Percentiles rank a stretch among this genome's conserved stretches.
These are phyloP conservation scores for Aspergillus intermedius DNA, from an alignment of 2,329 filamentous ascomycete species.

Conservation along the genomic window DNA sequence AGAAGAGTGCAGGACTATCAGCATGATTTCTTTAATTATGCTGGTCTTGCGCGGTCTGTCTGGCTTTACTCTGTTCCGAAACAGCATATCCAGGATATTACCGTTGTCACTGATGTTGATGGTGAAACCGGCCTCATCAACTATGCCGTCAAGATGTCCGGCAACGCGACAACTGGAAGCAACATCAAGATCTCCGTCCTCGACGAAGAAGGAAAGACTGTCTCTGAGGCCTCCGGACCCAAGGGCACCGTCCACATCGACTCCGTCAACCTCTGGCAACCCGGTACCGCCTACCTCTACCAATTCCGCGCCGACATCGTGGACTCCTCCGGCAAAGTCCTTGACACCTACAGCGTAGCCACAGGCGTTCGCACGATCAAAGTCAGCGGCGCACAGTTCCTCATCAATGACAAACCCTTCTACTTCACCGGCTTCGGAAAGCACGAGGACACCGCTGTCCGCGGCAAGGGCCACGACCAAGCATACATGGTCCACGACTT, in stretches of 20 bases:
- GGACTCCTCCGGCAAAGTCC: neutral
- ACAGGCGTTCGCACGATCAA: conserved; percentile 18
- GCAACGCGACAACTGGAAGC: neutral
- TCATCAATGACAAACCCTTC: conserved; percentile 22
- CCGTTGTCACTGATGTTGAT: conserved; percentile 14
- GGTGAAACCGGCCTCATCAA: neutral
- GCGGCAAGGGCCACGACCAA: conserved; percentile 24
- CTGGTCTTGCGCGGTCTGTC: conserved; percentile 23
- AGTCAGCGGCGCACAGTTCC: conserved; percentile 14
- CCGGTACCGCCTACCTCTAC: conserved; percentile 23
- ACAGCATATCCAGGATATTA: conserved; percentile 17
- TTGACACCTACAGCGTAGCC: conserved; percentile 17
- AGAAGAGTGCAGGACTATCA: conserved; percentile 19
- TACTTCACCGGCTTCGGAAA: conserved; percentile 27
- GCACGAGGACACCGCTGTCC: conserved; percentile 22
- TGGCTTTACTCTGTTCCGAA: conserved; percentile 20
- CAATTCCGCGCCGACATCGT: conserved; percentile 15
- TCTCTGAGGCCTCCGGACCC: conserved; percentile 1
- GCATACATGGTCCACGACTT: conserved; percentile 29
- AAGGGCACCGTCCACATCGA: conserved; percentile 10
- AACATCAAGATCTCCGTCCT: neutral
- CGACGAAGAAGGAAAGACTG: neutral
- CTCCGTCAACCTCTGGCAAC: conserved; percentile 19
- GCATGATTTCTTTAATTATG: conserved; percentile 28
- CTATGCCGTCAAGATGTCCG: conserved; percentile 2